Evolutionary conservation across 2,329 filamentous ascomycete genomes (phyloP), one percentile per base, ranked within the genome.

Genomic region (Cryphonectria naterciae): DNA sequence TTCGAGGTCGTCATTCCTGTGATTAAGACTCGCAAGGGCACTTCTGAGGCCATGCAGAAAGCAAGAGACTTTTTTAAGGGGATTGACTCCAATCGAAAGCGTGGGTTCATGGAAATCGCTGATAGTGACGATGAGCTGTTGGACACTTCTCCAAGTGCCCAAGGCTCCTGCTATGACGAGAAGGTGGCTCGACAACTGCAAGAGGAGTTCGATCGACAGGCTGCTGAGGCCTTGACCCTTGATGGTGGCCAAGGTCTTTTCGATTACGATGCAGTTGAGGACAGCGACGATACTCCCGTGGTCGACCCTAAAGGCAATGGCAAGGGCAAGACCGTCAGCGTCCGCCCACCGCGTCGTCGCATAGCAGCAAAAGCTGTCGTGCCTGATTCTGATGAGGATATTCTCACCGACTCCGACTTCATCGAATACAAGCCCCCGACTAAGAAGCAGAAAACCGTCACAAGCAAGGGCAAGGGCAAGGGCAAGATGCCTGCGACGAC

Each of bases 121-220:
- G 79, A 86, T 72, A 77, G 79, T 65, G 79, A 84, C 13, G 80
- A 80, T 1, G 79, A 82, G n/a, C 78, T 83, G 2, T 80, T 81
- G 0, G 80, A 83, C 22, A 74, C 72, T 32, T 78, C 78, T 7
- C 74, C 77, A 1, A 84, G 87, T 77, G 86, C 84, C 7, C 82
- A 84, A 61, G 78, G 92, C 54, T 89, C 89, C 35, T 80, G 83
- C 65, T 80, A 81, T 2, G 86, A 88, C 77, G 87, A 85, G 17
- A 82, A 85, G 62, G 78, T 92, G 54, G 90, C 90, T 46, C 80
- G 83, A 61, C 80, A 81, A 58, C 80, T 92, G 67, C 89, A 92
- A 75, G 81, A 86, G 41, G 83, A 89, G 74, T 62, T 73, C 19
- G 54, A 73, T 28, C 71, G 67, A 13, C 68, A 73, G 62, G 65